A percentile compares a stretch with the other conserved stretches of the same genome.
These are phyloP conservation scores for Rhodotorula sp. DNA, from an alignment of 1,284 basidiomycete genomes.

Conservation along the genomic window DNA sequence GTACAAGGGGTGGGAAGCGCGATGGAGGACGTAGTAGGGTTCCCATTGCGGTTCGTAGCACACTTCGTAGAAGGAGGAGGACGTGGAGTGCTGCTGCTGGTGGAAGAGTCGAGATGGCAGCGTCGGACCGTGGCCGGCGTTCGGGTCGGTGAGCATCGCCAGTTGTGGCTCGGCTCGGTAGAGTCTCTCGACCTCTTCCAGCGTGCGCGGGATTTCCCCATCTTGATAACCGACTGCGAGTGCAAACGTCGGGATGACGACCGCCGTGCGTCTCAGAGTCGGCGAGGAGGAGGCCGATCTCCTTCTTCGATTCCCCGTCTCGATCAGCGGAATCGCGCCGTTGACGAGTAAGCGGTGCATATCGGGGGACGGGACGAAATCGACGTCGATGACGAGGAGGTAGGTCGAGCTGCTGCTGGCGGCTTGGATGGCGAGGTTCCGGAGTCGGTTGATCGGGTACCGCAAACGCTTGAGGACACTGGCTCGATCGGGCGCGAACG, in stretches of 20 bases:
- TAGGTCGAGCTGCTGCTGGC: constrained; percentile 3
- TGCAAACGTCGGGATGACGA: constrained; percentile 29
- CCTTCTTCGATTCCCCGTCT: not conserved
- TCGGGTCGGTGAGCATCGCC: constrained; percentile 25
- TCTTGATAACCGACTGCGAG: not conserved
- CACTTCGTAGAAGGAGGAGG: constrained; percentile 6
- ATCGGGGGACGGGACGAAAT: constrained; percentile 28
- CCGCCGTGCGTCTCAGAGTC: constrained; percentile 16
- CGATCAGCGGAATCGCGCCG: constrained; percentile 16
- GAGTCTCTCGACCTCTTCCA: not conserved
- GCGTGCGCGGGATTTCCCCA: constrained; percentile 3
- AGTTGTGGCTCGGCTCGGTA: constrained; percentile 3
- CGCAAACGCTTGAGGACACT: constrained; percentile 25
- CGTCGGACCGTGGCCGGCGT: constrained; percentile 34
- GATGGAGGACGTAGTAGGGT: constrained; percentile 32
- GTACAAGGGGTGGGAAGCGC: constrained; percentile 30
- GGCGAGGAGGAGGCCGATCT: constrained; percentile 18
- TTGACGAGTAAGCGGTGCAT: constrained; percentile 23
- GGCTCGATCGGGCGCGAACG: constrained; percentile 5
- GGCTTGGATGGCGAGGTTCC: constrained; percentile 20
- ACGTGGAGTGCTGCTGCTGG: not conserved
- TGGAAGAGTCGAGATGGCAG: constrained; percentile 27
- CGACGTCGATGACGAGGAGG: constrained; percentile 29
- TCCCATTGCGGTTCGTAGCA: constrained; percentile 38
- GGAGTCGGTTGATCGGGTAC: constrained; percentile 35